Evolutionary conservation across 2,329 filamentous ascomycete species (phyloP).

Genomic region (Chrysoporthe puriensis): DNA sequence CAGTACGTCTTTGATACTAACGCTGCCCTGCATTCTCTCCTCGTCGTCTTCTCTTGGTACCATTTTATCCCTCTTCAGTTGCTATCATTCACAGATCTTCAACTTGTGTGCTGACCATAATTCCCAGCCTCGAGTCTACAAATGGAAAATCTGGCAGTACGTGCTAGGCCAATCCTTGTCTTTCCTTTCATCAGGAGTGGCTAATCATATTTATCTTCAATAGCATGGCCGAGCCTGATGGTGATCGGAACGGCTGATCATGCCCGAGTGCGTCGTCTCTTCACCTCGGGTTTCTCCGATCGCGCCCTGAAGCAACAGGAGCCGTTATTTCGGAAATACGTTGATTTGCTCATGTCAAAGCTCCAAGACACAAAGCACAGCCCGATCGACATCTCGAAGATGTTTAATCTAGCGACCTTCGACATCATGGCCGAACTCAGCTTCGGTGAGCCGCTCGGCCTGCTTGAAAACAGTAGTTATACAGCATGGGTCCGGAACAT

Average conservation of each 20-base stretch:
- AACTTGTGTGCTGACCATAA: not conserved
- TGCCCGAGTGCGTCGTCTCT: constrained; percentile 30
- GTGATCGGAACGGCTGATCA: constrained; percentile 29
- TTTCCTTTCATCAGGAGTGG: not conserved
- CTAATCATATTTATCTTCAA: not conserved
- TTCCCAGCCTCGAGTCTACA: not conserved
- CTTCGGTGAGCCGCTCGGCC: constrained; percentile 47
- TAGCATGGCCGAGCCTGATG: constrained; percentile 1
- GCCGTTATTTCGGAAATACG: constrained; percentile 29
- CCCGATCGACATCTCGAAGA: constrained; percentile 30
- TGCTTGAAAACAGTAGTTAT: constrained; percentile 36
- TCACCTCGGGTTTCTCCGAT: constrained; percentile 35
- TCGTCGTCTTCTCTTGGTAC: not conserved
- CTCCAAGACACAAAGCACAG: constrained; percentile 25
- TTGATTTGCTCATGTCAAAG: constrained; percentile 30
- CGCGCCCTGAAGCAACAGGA: constrained; percentile 34
- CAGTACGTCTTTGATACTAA: constrained; percentile 15
- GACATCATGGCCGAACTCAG: constrained; percentile 48
- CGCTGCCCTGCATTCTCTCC: not conserved
- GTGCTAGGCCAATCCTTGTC: not conserved
- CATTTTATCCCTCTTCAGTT: not conserved
- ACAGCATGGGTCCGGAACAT: constrained; percentile 37
- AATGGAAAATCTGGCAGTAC: constrained; percentile 1
- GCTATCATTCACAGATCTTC: not conserved
- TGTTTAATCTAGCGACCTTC: constrained; percentile 38